These are phyloP conservation scores for Macrophomina pseudophaseolina DNA, from an alignment of 2,329 filamentous ascomycete species.

Conservation along the genomic window DNA sequence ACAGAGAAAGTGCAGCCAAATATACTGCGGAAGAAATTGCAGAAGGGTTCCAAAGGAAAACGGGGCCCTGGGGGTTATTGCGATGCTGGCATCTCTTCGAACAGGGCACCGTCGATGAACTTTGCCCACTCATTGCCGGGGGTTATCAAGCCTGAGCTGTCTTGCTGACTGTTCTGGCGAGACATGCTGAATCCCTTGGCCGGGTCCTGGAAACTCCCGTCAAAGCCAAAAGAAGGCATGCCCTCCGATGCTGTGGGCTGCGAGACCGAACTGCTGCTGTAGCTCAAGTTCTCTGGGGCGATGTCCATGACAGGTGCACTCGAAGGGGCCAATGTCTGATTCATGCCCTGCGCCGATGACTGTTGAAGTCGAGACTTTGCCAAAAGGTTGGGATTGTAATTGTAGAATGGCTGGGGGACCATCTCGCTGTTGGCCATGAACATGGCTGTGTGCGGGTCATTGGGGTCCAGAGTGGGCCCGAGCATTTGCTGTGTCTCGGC, in stretches of 20 bases:
- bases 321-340: constrained; percentile 47
- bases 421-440: constrained; percentile 54
- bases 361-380: constrained; percentile 33
- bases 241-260: constrained; percentile 32
- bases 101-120: constrained; percentile 34
- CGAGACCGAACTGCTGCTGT: constrained; percentile 26
- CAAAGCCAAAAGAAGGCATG: constrained; percentile 31
- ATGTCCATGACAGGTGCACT: constrained; percentile 32
- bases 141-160: constrained; percentile 33
- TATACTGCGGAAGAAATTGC: background rate
- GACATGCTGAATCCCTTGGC: constrained; percentile 28
- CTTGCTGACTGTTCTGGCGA: constrained; percentile 30
- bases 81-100: constrained; percentile 26
- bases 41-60: background rate
- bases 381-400: constrained; percentile 51
- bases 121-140: constrained; percentile 35
- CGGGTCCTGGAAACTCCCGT: constrained; percentile 8
- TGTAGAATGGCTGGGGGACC: constrained; percentile 50
- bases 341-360: constrained; percentile 39
- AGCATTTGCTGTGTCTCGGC: constrained; percentile 60
- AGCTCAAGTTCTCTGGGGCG: constrained; percentile 32
- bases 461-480: constrained; percentile 51
- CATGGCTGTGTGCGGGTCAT: constrained; percentile 51
- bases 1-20: background rate
- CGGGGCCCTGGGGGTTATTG: constrained; percentile 2